Evolutionary conservation across 2,329 filamentous ascomycete genomes (phyloP).

Genomic region (Lachnellula hyalina): DNA sequence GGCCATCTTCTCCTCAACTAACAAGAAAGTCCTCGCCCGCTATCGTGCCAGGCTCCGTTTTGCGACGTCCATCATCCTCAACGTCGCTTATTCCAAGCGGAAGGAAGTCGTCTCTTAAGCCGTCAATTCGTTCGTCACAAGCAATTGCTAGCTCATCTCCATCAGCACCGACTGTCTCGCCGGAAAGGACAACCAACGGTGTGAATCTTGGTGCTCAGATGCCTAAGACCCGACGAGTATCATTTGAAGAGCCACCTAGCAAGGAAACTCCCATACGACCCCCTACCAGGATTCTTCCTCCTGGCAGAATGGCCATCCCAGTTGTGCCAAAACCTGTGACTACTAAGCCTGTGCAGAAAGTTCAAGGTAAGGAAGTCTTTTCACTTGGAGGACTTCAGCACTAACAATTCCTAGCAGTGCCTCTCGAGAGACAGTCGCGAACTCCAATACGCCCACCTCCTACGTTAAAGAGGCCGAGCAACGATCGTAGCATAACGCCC

Average conservation of each 20-base stretch:
- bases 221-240: slow-evolving; percentile 18
- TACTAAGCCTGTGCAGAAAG: no score
- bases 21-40: slow-evolving; percentile 7
- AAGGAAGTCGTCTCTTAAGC: slow-evolving; percentile 23
- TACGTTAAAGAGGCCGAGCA: not conserved
- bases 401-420: not conserved
- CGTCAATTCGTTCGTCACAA: slow-evolving; percentile 15
- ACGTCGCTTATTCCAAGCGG: slow-evolving; percentile 24
- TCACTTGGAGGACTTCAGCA: not conserved
- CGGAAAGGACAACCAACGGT: slow-evolving; percentile 9
- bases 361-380: no score
- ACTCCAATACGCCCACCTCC: not conserved
- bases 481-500: not conserved
- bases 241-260: slow-evolving; percentile 14
- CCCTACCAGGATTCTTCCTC: slow-evolving; percentile 4
- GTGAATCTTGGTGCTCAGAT: slow-evolving; percentile 21
- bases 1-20: slow-evolving; percentile 6
- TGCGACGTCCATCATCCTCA: slow-evolving; percentile 15
- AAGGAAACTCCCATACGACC: slow-evolving; percentile 3
- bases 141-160: slow-evolving; percentile 20
- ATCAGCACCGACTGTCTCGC: slow-evolving; percentile 2
- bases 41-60: not conserved
- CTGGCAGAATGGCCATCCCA: slow-evolving; percentile 2
- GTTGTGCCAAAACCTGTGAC: not conserved
- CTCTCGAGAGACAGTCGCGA: not conserved